Base-by-base conservation (phyloP, 768 basidiomycete genomes). In the Galerina sulciceps region DNA sequence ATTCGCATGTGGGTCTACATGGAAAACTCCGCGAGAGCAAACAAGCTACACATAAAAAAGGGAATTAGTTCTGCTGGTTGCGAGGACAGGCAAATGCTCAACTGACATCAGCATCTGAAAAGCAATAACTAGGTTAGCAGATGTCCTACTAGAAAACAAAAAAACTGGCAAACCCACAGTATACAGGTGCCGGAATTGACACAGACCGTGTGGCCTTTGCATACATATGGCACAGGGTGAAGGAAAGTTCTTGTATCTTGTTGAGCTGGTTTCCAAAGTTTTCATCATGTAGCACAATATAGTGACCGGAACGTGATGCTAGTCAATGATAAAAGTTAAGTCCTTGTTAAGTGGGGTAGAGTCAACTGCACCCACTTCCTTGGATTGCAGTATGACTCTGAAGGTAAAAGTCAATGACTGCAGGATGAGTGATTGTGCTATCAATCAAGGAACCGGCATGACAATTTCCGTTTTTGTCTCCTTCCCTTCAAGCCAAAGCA, bases 381-480 rank as follows among this genome's bases (percentile, higher is more conserved):
- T 82, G 73, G 9, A 88, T 70, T 0, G 83, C 85, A 0, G 75
- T 76, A 50, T 88, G 87, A 0, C 81, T 81, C 58, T 84, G 85
- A 2, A 88, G 67, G 50, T 85, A 87, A 34, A 81, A 88, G 49
- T 87, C 83, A 1, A 63, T 69, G 26, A 75, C 75, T 0, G 74
- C 71, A 0, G 85, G 83, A 57, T 81, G 81, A 1, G 77, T 78
- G 31, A 86, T 75, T 38, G 75, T 67, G 44, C 50, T 42, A 17
- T 75, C 71, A 2, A 75, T 79, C 1, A 85, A 77, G 15, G 82
- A 75, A 0, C 86, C 86, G 0, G 85, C 76, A 0, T 69, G 76
- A 50, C 79, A 79, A 62, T 88, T 88, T 0, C 82, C 84, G 1
- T 26, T 60, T 35, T 47, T 55, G 31, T 60, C 59, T 20, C 26